A percentile compares a stretch with the other conserved stretches of the same genome.
phyloP scores from a whole-genome alignment of 257 asterid species.

The Gynochthodes officinalis region DNA sequence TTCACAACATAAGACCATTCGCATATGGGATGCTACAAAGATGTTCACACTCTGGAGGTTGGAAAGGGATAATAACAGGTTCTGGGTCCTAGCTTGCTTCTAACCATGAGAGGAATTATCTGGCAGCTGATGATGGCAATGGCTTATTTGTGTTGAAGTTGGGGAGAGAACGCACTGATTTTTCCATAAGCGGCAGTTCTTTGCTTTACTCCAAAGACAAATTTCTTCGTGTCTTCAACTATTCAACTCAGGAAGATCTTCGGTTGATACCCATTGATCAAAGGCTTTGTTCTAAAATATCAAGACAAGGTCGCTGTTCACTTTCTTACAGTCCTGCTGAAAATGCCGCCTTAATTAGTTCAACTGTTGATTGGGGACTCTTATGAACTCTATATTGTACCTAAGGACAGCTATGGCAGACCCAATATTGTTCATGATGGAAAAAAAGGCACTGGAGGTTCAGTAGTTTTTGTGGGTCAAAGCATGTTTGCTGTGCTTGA shows the following conservation, averaged over 20 bases:
- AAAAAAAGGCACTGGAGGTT: constrained; percentile 75
- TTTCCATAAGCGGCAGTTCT: constrained; percentile 72
- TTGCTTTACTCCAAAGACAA: constrained; percentile 76
- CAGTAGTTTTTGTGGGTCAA: constrained; percentile 85
- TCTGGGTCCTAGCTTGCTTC: constrained; percentile 88
- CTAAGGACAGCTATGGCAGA: constrained; percentile 75
- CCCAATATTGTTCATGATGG: constrained; percentile 81
- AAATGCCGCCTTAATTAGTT: constrained; percentile 78
- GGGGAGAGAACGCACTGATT: constrained; percentile 95
- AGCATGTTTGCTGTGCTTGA: constrained; percentile 92
- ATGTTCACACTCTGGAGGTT: constrained; percentile 86
- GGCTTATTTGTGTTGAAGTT: constrained; percentile 92
- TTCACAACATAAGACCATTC: constrained; percentile 90
- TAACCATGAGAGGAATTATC: constrained; percentile 92
- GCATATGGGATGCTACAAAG: constrained; percentile 97
- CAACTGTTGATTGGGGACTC: constrained; percentile 84
- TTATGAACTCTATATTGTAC: constrained; percentile 71
- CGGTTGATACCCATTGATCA: constrained; percentile 87
- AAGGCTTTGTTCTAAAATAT: constrained; percentile 69
- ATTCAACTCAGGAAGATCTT: constrained; percentile 70
- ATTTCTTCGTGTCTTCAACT: constrained; percentile 69
- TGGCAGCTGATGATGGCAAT: constrained; percentile 95
- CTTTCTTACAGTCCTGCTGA: constrained; percentile 91
- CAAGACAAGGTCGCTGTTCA: constrained; percentile 75
- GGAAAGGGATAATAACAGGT: constrained; percentile 87